Evolutionary conservation across 169 alveolate species (phyloP), one percentile per base, ranked within the genome.

Genomic region (Cryptosporidium baileyi): DNA sequence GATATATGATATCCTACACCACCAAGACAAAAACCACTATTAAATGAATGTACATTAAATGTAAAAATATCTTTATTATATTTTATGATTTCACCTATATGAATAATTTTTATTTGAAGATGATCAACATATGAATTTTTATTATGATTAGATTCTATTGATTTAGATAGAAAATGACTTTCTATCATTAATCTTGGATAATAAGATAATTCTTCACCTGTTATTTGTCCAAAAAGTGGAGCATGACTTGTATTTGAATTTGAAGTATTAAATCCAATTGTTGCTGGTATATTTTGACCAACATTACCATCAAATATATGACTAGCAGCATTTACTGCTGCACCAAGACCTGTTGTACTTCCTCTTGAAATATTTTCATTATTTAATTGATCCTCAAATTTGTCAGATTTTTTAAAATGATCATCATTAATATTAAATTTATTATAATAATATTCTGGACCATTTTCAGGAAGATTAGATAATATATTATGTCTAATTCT

Each of bases 301-400:
- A 57, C 54, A 34, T 74, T 74, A 32, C 85, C 85, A 36, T 74
- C 85, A 52, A 74, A 74, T 34, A 74, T 74, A 57, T 74, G 85
- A 43, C 59, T 74, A 22, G 85, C 63, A 38, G 74, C 67, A 54
- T 38, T 38, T 41, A 74, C 34, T 13, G 85, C 67, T 9, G 85
- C 63, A 52, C 54, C 85, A 0, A 74, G 45, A 15, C 80, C 61
- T 22, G 85, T 54, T 9, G 63, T 74, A 43, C 51, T 34, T 30
- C 60, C 54, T 34, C 59, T 74, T 28, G 80, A 44, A n/a, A 11
- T 28, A 9, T n/a, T 54, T 17, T 38, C 26, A 5, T 0, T n/a
- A 8, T 9, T 40, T 15, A 3, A 19, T n/a, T 15, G 30, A n/a
- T 24, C 36, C 15, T 60, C 36, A 34, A 32, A 60, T 22, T 44